A percentile compares a stretch with the other conserved stretches of the same genome.
Evolutionary conservation across 169 alveolate genomes (phyloP).

Genomic region (Plasmodium vivax): DNA sequence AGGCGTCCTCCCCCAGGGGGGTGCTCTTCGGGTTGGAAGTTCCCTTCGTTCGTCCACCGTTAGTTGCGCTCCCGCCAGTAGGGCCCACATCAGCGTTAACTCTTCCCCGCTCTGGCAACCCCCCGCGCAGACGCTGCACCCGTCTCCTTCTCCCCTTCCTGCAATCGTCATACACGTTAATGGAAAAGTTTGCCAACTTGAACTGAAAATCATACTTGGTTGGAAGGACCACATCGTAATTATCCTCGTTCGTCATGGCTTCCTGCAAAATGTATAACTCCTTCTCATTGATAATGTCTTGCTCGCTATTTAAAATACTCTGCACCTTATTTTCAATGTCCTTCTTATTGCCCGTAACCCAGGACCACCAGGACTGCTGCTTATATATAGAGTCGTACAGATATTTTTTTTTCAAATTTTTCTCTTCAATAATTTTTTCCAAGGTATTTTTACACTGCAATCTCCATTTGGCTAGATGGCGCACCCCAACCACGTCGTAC

Average conservation of each 20-base stretch:
- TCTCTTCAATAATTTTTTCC: constrained; percentile 77
- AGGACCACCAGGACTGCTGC: constrained; percentile 83
- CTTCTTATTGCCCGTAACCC: constrained; percentile 80
- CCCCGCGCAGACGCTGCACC: not conserved
- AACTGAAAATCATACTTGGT: constrained; percentile 77
- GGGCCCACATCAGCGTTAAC: not conserved
- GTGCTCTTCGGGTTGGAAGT: not conserved
- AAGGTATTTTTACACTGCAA: constrained; percentile 78
- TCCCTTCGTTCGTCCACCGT: not conserved
- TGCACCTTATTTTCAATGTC: constrained; percentile 75
- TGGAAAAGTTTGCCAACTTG: constrained; percentile 75
- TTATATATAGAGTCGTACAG: constrained; percentile 76
- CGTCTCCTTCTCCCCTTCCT: constrained; percentile 2
- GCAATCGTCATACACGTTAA: constrained; percentile 76
- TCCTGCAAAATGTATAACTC: constrained; percentile 77
- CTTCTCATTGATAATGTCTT: constrained; percentile 74
- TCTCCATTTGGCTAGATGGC: constrained; percentile 90
- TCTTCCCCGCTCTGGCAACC: not conserved
- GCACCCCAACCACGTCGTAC: constrained; percentile 86
- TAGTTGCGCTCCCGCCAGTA: not conserved
- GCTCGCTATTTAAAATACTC: constrained; percentile 70
- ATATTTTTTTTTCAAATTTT: constrained; percentile 78
- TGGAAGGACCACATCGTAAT: constrained; percentile 80
- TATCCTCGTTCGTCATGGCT: constrained; percentile 76
- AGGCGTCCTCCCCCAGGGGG: not conserved